Percentiles rank a stretch among this genome's conserved stretches.
phyloP scores from a whole-genome alignment of 2,329 filamentous ascomycete genomes.

The Epichloe gansuensis region DNA sequence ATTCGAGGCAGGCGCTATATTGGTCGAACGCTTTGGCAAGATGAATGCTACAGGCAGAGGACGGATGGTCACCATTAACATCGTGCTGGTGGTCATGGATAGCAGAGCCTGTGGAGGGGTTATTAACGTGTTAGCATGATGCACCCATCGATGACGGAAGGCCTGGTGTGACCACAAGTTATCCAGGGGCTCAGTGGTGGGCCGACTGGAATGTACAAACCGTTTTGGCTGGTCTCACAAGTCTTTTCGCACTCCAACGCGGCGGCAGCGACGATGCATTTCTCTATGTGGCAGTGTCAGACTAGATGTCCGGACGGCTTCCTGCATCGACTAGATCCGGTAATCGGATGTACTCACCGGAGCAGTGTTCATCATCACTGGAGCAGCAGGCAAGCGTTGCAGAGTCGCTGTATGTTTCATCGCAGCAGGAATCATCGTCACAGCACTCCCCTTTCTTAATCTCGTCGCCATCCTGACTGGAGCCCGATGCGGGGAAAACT shows the following conservation, averaged over 20 bases:
- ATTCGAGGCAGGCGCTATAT: conserved; percentile 23
- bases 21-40: conserved; percentile 20
- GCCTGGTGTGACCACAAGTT: not conserved
- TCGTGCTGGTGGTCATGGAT: conserved; percentile 17
- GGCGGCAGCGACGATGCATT: conserved; percentile 19
- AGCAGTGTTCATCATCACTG: conserved; percentile 15
- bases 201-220: conserved; percentile 9
- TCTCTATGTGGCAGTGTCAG: conserved; percentile 13
- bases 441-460: conserved; percentile 6
- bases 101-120: conserved; percentile 5
- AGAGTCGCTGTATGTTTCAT: conserved; percentile 6
- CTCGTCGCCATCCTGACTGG: not conserved
- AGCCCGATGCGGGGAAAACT: not conserved
- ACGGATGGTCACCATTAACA: conserved; percentile 13
- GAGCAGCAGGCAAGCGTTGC: conserved; percentile 14
- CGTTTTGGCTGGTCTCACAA: conserved; percentile 14
- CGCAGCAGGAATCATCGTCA: conserved; percentile 10
- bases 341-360: conserved; percentile 9
- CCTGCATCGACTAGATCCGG: not conserved
- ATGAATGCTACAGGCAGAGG: conserved; percentile 19
- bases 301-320: not conserved
- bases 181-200: not conserved
- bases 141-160: not conserved
- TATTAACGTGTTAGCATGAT: not conserved
- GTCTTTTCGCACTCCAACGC: conserved; percentile 18